A percentile compares a stretch with the other conserved stretches of the same genome.
Evolutionary conservation across 2,329 filamentous ascomycete genomes (phyloP).

Genomic region (Orbilia quercus): DNA sequence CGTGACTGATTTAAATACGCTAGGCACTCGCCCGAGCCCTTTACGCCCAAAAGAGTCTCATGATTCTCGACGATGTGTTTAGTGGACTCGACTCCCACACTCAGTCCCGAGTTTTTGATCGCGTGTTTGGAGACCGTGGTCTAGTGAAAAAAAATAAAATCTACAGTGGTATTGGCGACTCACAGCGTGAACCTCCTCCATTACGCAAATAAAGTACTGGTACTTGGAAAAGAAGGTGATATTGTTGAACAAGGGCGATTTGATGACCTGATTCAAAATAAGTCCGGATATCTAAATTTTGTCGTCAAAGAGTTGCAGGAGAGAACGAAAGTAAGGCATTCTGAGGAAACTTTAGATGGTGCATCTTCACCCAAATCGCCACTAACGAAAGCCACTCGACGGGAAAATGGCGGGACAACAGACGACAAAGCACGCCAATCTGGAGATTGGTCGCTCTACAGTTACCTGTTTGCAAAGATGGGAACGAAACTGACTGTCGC

Average conservation of each 20-base stretch:
- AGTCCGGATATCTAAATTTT: conserved; percentile 60
- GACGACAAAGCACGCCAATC: conserved; percentile 51
- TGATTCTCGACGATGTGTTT: conserved; percentile 64
- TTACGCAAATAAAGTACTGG: conserved; percentile 64
- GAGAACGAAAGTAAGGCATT: neutral
- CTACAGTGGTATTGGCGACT: conserved; percentile 64
- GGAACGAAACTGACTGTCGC: conserved; percentile 47
- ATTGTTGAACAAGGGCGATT: conserved; percentile 64
- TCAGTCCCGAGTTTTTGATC: conserved; percentile 62
- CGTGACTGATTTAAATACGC: neutral
- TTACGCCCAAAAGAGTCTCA: conserved; percentile 61
- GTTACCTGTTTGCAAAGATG: conserved; percentile 58
- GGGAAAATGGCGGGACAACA: neutral
- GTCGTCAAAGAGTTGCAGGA: conserved; percentile 20
- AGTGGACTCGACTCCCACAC: conserved; percentile 63
- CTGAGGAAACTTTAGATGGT: conserved; percentile 18
- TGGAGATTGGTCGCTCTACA: conserved; percentile 63
- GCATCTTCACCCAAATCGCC: neutral
- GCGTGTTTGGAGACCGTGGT: conserved; percentile 60
- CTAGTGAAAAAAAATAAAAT: conserved; percentile 60
- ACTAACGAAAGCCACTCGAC: conserved; percentile 1
- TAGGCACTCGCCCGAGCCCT: conserved; percentile 64
- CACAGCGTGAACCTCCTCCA: conserved; percentile 63
- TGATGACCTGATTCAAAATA: conserved; percentile 61
- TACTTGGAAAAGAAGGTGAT: conserved; percentile 62